phyloP scores from a whole-genome alignment of 2,329 filamentous ascomycete genomes.

The Mycosphaerella arachidis region DNA sequence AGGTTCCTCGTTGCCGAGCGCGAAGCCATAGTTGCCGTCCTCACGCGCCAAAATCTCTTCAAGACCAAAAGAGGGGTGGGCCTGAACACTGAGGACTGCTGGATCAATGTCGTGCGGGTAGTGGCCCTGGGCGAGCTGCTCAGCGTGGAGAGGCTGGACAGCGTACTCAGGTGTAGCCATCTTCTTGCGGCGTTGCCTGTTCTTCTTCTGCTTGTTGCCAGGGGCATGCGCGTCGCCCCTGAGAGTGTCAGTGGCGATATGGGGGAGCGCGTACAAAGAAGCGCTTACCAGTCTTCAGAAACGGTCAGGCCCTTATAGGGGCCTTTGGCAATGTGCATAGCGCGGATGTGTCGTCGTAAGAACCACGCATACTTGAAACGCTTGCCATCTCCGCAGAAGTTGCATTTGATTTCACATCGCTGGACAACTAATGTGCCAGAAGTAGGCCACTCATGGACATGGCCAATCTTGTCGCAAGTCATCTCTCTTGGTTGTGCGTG shows the following conservation, averaged over 20 bases:
- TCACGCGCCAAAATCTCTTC: neutral
- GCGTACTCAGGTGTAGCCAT: neutral
- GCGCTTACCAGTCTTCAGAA: conserved; percentile 20
- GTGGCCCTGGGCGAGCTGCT: neutral
- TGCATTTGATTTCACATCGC: conserved; percentile 26
- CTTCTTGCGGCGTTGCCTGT: neutral
- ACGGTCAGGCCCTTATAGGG: conserved; percentile 16
- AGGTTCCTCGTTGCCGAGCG: neutral
- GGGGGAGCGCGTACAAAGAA: neutral
- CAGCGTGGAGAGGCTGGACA: neutral
- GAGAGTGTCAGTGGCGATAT: neutral
- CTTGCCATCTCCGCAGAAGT: conserved; percentile 23
- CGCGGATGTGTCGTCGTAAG: conserved; percentile 27
- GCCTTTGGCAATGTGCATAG: conserved; percentile 20
- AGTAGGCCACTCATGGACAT: conserved; percentile 26
- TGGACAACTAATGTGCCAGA: conserved; percentile 24
- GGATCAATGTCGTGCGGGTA: neutral
- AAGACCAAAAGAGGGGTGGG: neutral
- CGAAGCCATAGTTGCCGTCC: neutral
- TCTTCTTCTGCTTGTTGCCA: neutral
- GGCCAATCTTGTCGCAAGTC: conserved; percentile 25
- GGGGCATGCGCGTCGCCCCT: conserved; percentile 2
- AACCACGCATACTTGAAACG: conserved; percentile 29
- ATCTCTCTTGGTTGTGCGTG: conserved; percentile 12
- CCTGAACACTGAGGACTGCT: conserved; percentile 42